Percentiles rank a stretch among this genome's conserved stretches.
Conservation (phyloP, 805 yeast species). For the Saccharomycopsis capsularis region DNA sequence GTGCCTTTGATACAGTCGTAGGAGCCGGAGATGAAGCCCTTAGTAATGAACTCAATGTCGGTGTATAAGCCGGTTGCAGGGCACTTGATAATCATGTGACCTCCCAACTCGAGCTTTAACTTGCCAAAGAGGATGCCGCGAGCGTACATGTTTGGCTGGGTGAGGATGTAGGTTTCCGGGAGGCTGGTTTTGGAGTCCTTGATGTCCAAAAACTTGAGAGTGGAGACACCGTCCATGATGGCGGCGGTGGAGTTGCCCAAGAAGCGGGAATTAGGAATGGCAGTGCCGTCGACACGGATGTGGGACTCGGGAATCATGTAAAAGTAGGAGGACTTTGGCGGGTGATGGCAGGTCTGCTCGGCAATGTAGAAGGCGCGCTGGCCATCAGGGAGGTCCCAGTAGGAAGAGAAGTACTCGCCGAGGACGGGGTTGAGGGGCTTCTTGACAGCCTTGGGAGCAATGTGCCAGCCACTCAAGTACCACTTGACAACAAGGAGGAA, state of each 20-base stretch:
- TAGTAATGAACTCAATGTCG: constrained; percentile 88
- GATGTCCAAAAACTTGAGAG: constrained; percentile 58
- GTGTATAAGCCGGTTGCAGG: constrained; percentile 52
- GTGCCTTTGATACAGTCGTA: constrained; percentile 83
- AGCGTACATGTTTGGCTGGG: constrained; percentile 96
- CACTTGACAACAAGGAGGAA: constrained; percentile 73
- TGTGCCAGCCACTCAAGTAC: constrained; percentile 96
- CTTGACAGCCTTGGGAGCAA: constrained; percentile 96
- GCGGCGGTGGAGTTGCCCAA: constrained; percentile 96
- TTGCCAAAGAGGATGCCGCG: constrained; percentile 90
- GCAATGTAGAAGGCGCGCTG: constrained; percentile 76
- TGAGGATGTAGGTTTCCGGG: constrained; percentile 64
- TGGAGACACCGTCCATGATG: constrained; percentile 88
- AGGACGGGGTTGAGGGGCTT: constrained; percentile 93
- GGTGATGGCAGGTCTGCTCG: constrained; percentile 96
- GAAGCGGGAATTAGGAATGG: constrained; percentile 81
- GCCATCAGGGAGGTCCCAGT: constrained; percentile 79
- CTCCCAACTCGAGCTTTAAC: constrained; percentile 86
- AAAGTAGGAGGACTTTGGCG: constrained; percentile 94
- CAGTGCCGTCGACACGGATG: constrained; percentile 83
- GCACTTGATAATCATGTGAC: constrained; percentile 74
- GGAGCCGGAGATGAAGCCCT: constrained; percentile 88
- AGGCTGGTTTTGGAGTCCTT: constrained; percentile 35
- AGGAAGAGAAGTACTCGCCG: constrained; percentile 86
- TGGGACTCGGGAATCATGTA: constrained; percentile 74